Evolutionary conservation across 2,329 filamentous ascomycete genomes (phyloP).

Genomic region (Teratosphaeria pseudoeucalypti): DNA sequence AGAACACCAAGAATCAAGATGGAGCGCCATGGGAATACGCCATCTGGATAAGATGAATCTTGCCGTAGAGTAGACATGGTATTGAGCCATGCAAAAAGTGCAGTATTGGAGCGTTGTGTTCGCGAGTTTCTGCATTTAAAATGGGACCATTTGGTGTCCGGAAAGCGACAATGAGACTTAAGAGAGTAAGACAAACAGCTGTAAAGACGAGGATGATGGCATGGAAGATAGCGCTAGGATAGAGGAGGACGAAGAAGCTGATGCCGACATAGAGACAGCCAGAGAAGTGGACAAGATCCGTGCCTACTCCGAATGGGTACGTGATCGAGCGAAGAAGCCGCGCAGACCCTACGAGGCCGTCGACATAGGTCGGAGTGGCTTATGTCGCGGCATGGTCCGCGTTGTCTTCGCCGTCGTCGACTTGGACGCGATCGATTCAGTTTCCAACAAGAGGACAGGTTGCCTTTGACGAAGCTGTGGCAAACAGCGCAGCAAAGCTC

Average conservation of each 20-base stretch:
- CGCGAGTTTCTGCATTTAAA: background rate
- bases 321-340: conserved; percentile 6
- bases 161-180: background rate
- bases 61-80: background rate
- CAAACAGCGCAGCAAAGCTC: background rate
- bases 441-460: background rate
- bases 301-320: conserved; percentile 5
- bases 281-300: conserved; percentile 4
- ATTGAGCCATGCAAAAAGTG: background rate
- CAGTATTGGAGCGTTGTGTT: background rate
- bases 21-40: conserved; percentile 4
- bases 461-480: background rate
- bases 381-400: background rate
- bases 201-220: background rate
- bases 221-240: background rate
- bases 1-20: conserved; percentile 24
- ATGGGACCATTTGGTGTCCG: conserved; percentile 4
- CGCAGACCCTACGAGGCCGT: conserved; percentile 1
- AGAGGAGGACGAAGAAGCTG: conserved; percentile 2
- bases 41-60: conserved; percentile 2
- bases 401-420: background rate
- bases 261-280: conserved; percentile 6
- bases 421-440: background rate
- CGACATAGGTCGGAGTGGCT: background rate
- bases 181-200: background rate